Conservation (phyloP, 805 yeast species). For the Dipodascopsis uninucleata region DNA sequence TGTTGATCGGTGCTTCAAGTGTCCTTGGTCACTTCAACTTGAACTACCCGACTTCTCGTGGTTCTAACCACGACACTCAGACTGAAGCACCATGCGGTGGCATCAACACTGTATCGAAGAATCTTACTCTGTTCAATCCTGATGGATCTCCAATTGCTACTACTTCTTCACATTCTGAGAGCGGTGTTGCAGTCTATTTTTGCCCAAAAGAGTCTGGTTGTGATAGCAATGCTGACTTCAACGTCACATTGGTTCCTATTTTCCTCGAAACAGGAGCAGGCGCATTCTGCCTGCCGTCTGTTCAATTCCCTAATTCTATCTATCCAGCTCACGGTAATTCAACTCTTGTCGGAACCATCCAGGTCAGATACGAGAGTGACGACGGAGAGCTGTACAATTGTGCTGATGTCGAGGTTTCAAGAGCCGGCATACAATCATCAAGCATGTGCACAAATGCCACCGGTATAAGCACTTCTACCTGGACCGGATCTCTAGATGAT, state of each 20-base stretch:
- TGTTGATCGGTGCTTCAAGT: no score
- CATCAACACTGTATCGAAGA: slow-evolving; percentile 11
- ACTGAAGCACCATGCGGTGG: slow-evolving; percentile 32
- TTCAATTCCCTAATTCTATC: slow-evolving; percentile 22
- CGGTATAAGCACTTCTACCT: slow-evolving; percentile 28
- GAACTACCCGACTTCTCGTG: slow-evolving; percentile 30
- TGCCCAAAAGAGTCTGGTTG: slow-evolving; percentile 29
- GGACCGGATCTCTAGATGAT: slow-evolving; percentile 26
- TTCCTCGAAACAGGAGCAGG: slow-evolving; percentile 30
- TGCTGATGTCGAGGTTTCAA: slow-evolving; percentile 29
- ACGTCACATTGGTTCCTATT: slow-evolving; percentile 23
- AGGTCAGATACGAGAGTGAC: slow-evolving; percentile 29
- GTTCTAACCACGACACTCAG: slow-evolving; percentile 31
- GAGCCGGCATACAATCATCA: slow-evolving; percentile 22
- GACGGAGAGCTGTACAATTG: slow-evolving; percentile 35
- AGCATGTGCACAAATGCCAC: slow-evolving; percentile 29
- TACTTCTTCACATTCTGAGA: slow-evolving; percentile 27
- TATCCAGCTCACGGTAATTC: slow-evolving; percentile 17
- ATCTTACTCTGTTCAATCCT: slow-evolving; percentile 28
- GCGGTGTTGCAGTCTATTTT: slow-evolving; percentile 24
- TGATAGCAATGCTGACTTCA: slow-evolving; percentile 25
- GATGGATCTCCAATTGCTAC: slow-evolving; percentile 28
- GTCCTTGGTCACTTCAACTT: slow-evolving; percentile 33
- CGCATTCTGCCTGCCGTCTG: slow-evolving; percentile 30
- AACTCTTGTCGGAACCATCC: slow-evolving; percentile 30